Evolutionary conservation across 2,329 filamentous ascomycete genomes (phyloP).

Genomic region (Fusarium sp.): DNA sequence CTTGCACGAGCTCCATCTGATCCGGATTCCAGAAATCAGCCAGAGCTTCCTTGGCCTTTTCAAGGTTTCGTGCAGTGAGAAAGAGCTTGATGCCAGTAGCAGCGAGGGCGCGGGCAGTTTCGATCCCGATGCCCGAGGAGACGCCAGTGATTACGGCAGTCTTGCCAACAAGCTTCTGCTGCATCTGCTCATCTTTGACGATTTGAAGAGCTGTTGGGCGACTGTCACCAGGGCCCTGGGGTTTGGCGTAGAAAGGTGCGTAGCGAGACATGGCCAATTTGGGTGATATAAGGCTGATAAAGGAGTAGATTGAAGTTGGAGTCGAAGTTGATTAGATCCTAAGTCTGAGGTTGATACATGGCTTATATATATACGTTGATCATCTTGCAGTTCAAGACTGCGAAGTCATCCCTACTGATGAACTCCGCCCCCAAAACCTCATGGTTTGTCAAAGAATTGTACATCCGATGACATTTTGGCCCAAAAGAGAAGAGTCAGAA

Average conservation of each 20-base stretch:
- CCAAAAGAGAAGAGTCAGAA: neutral
- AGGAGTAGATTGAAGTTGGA: neutral
- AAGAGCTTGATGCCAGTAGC: slow-evolving; percentile 48
- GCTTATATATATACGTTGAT: neutral
- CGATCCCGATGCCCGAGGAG: slow-evolving; percentile 56
- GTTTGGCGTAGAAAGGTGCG: neutral
- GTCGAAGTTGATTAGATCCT: neutral
- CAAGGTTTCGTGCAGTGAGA: slow-evolving; percentile 34
- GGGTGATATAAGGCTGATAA: fast-evolving
- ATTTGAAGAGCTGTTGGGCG: slow-evolving; percentile 4
- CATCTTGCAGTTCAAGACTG: neutral
- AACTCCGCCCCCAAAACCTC: too few species aligned
- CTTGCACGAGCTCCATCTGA: slow-evolving; percentile 27
- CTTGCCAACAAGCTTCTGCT: neutral
- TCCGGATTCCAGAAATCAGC: slow-evolving; percentile 15
- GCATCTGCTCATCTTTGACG: neutral
- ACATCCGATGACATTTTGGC: neutral
- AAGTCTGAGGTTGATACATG: neutral
- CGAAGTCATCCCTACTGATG: neutral
- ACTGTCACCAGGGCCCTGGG: neutral
- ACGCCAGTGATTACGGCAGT: slow-evolving; percentile 34
- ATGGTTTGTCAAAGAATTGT: neutral
- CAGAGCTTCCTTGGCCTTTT: slow-evolving; percentile 28
- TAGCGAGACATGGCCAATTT: slow-evolving; percentile 3
- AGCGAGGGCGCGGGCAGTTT: slow-evolving; percentile 56